Base-by-base conservation (phyloP, 495 filamentous ascomycete genomes). In the Aspergillus sclerotioniger region DNA sequence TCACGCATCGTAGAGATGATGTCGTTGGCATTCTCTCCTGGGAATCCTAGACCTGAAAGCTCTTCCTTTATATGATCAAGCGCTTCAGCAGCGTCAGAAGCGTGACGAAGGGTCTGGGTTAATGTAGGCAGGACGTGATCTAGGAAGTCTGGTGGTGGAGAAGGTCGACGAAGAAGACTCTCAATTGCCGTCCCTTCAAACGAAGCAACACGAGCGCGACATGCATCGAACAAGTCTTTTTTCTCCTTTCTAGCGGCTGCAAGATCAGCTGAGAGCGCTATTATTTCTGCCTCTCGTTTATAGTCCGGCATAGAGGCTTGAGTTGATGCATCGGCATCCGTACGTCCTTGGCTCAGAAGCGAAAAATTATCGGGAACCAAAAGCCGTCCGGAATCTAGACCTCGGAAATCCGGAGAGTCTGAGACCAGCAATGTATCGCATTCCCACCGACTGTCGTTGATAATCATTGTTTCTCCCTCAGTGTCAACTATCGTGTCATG, bases 41-140 rank as follows among this genome's bases (percentile, higher is more conserved):
- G 62, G 57, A 90, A 90, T 1, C 86, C 86, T 0, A 89, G 71
- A 10, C 51, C 62, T 3, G 62, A 71, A 31, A 88, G 71, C 45
- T 78, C 75, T 17, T 64, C 56, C 16, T 60, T 72, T 25, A 81
- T 71, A 12, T 67, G 63, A 28, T 74, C 68, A 19, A 82, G 71
- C 3, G 71, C 65, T 19, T 63, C 51, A 3, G 65, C 60, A 6
- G 74, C 71, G 55, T 80, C 73, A 0, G 72, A 67, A 32, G 74
- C 67, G 59, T 71, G 65, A 55, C 64, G 58, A 35, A 80, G 57
- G 55, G 76, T 66, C 44, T 62, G 46, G 46, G 75, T 67, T 25
- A 78, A 47, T 2, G 62, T 72, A 5, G 59, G 51, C 9, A 76
- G 33, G 33, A 78, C 56, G 8, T 72, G 67, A 12, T 72, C 67